Evolutionary conservation across 257 asterid species (phyloP).

Genomic region (Euphrasia confusa): DNA sequence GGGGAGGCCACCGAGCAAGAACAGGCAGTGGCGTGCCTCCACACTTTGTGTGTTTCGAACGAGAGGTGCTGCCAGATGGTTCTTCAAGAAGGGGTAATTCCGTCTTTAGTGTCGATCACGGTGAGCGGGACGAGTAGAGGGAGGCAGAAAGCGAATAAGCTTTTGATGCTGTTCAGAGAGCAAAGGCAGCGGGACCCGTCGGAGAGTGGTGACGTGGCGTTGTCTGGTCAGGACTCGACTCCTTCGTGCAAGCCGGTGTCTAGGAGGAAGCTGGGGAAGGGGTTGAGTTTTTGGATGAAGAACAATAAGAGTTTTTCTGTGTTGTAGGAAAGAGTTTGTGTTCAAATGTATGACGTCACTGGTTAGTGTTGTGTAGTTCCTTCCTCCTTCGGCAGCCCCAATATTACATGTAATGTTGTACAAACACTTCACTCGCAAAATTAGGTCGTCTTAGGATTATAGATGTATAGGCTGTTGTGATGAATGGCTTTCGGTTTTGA

Average conservation of each 20-base stretch:
- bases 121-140: conserved; percentile 90
- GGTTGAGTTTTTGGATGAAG: conserved; percentile 3
- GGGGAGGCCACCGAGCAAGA: conserved; percentile 89
- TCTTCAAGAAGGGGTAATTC: conserved; percentile 95
- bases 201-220: conserved; percentile 30
- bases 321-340: background rate
- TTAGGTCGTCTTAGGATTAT: too few relatives aligned
- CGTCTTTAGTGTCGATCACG: conserved; percentile 79
- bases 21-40: conserved; percentile 84
- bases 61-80: conserved; percentile 88
- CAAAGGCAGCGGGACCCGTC: conserved; percentile 77
- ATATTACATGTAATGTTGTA: background rate
- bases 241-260: background rate
- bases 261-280: background rate
- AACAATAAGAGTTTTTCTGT: conserved; percentile 4
- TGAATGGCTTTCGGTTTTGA: too few relatives aligned
- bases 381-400: background rate
- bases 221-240: background rate
- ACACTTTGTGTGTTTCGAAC: conserved; percentile 63
- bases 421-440: too few relatives aligned
- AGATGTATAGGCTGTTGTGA: too few relatives aligned
- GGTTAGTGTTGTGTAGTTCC: background rate
- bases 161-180: conserved; percentile 85
- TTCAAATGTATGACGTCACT: too few relatives aligned
- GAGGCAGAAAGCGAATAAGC: conserved; percentile 95